Base-by-base conservation (phyloP, 768 basidiomycete genomes). In the Serpula lacrymans region DNA sequence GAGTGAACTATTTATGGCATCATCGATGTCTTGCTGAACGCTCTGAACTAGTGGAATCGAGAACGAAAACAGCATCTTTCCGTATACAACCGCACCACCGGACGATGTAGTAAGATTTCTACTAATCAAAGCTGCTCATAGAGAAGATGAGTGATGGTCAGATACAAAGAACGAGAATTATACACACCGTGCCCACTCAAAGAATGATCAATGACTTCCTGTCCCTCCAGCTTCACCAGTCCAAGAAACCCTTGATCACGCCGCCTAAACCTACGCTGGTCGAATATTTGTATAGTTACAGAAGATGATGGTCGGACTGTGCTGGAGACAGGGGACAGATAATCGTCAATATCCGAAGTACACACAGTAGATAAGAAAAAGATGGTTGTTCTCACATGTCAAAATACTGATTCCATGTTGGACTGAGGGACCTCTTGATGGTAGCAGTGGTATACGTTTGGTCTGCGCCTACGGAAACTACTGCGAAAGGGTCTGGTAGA, bases 401-500 rank as follows among this genome's bases (percentile, higher is more conserved):
- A 54, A 92, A 92, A 41, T 79, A 74, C 59, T 91, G 86, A 50
- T 82, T 86, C 88, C 88, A 91, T n/a, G 78, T 69, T 8, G 88
- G 84, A 48, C 69, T 82, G 47, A 86, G 65, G 1, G 78, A 74
- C 51, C 74, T 80, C 62, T 77, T 85, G 60, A 82, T 69, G 41
- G 85, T 78, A 34, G 75, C 72, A 1, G 90, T 91, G 18, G 86
- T 84, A 57, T 77, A 80, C 11, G 84, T 84, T 60, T 91, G 85
- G 51, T 88, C 82, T 34, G 80, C 84, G 55, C 92, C 90, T 45
- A 92, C 84, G 5, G 86, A 88, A 34, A 95, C 72, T 10, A 92
- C 85, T 6, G 87, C 90, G 56, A 91, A 91, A 3, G 91, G 91
- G 62, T 92, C 89, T 2, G 91, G 91, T 8, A 90, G 71, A 49